Base-by-base conservation (phyloP, 805 yeast genomes). In the Starmerella sirachaensis region DNA sequence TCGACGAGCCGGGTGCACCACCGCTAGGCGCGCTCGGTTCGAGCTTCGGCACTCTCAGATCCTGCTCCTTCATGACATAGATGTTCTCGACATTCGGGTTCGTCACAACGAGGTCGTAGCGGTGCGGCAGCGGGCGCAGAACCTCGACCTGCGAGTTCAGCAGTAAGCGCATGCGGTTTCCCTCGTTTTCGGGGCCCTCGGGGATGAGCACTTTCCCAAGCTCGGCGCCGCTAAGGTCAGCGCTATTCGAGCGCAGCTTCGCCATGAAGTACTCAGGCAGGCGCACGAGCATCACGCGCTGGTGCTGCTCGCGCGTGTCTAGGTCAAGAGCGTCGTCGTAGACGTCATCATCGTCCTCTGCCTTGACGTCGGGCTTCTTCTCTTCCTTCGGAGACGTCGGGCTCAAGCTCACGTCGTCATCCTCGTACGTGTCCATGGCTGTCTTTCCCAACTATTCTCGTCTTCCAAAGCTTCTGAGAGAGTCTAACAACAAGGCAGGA, bases 241-340 rank as follows among this genome's bases (percentile, higher is more conserved):
- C 72, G 37, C 71, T 68, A 22, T 37, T 34, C 45, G 78, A 68
- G 37, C 75, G 69, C 94, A 96, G 84, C 47, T 72, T 67, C 28
- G 78, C 82, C 21, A 93, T 79, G 43, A 91, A 63, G 53, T 84
- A 84, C 53, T 82, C 75, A 1, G 98, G 97, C 53, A 91, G 63
- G 50, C 91, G 73, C 18, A 91, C 94, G 17, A 91, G 65, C 98
- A 97, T 91, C 29, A 91, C 77, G 49, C 84, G 84, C 51, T 79
- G 77, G 33, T 61, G 66, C 12, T 77, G 72, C 21, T 65, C 63
- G 1, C 65, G 45, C 35, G 85, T 59, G 54, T 85, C 82, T 58
- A 91, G 65, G 57, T 91, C 93, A 21, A 86, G 66, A 11, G 82
- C 68, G 59, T 79, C 94, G 50, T 78, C 68, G 40, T 58, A 60